phyloP scores from a whole-genome alignment of 148 eudicot genomes.

The Rhododendron kiyosumense region DNA sequence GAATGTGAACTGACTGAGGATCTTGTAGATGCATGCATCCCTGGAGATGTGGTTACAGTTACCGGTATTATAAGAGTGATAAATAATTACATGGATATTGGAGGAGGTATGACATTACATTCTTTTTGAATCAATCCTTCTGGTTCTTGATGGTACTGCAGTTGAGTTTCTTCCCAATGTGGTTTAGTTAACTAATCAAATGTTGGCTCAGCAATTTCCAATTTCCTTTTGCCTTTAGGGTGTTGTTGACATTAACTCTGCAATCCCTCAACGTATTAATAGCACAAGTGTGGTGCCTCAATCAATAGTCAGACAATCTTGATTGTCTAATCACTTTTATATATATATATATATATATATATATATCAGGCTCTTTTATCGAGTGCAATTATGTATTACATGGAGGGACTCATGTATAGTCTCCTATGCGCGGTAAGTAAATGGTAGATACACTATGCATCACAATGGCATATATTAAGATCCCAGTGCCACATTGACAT shows the following conservation, averaged over 20 bases:
- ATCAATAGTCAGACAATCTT: not conserved
- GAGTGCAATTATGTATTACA: not conserved
- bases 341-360: too few relatives aligned
- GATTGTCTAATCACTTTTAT: not conserved
- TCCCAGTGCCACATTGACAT: not conserved
- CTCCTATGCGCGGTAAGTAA: not conserved
- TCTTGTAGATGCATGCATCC: conserved; percentile 95
- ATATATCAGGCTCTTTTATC: not conserved
- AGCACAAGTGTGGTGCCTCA: not conserved
- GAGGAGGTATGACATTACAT: conserved; percentile 66
- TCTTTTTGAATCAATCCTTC: not conserved
- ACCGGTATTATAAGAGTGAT: conserved; percentile 90
- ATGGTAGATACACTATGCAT: not conserved
- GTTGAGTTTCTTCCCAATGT: not conserved
- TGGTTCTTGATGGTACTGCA: not conserved
- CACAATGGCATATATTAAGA: not conserved
- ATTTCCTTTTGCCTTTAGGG: not conserved
- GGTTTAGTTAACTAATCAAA: not conserved
- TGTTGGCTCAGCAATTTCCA: not conserved
- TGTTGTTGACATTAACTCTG: not conserved
- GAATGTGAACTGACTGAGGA: conserved; percentile 96
- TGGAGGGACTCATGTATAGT: not conserved
- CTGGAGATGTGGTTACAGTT: conserved; percentile 95
- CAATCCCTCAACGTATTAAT: not conserved
- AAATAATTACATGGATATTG: conserved; percentile 95